Evolutionary conservation across 1,284 basidiomycete species (phyloP).

Genomic region (Cryptococcus amylolentus): DNA sequence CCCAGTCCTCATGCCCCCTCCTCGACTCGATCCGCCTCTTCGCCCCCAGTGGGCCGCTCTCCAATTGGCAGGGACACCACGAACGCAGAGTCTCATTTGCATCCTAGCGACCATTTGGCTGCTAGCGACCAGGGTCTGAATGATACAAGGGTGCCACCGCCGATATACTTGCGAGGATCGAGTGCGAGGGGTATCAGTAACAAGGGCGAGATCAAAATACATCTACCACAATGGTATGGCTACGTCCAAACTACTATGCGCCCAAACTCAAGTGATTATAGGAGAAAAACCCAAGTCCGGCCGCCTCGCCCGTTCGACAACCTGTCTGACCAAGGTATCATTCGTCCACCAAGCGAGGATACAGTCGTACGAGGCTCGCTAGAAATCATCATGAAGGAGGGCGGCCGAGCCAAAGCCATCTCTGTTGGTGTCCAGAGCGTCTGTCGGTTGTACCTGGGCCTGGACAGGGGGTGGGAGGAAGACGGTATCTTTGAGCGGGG

Average conservation of each 20-base stretch:
- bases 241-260: neutral
- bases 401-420: conserved; percentile 37
- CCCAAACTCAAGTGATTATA: neutral
- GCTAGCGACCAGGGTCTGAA: neutral
- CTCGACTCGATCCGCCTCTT: too few species aligned
- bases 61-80: too few species aligned
- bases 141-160: neutral
- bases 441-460: conserved; percentile 33
- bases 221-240: neutral
- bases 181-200: neutral
- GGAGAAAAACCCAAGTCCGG: neutral
- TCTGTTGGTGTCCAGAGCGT: conserved; percentile 43
- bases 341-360: conserved; percentile 38
- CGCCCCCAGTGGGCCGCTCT: too few species aligned
- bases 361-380: conserved; percentile 41
- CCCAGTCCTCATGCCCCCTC: too few species aligned
- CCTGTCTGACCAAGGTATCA: neutral
- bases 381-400: conserved; percentile 47
- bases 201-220: neutral
- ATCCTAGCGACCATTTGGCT: too few species aligned
- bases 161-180: neutral
- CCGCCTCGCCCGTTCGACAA: neutral
- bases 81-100: too few species aligned
- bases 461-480: conserved; percentile 39
- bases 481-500: conserved; percentile 46